Evolutionary conservation across 2,329 filamentous ascomycete species (phyloP).

Genomic region (Fusarium ramigenum): DNA sequence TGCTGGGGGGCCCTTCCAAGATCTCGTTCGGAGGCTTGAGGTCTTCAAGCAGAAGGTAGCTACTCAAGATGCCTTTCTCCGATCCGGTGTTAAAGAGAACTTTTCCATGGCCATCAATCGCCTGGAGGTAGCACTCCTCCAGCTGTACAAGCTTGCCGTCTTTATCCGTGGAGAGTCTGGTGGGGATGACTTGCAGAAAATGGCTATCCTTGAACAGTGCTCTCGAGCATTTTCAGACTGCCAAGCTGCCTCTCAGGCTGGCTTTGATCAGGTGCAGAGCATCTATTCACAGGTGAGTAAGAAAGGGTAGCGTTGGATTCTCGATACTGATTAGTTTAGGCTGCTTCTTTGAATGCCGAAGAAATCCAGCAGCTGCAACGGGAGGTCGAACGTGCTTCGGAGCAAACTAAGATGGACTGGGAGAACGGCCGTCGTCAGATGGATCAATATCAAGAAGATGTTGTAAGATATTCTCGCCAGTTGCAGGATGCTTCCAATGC

Average conservation of each 20-base stretch:
- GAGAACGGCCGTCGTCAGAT: not conserved
- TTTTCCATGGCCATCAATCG: too few relatives aligned
- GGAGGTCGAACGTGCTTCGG: not conserved
- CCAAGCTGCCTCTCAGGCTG: not conserved
- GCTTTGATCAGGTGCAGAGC: not conserved
- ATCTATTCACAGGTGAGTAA: not conserved
- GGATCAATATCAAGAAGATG: not conserved
- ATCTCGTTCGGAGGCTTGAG: too few relatives aligned
- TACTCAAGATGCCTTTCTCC: too few relatives aligned
- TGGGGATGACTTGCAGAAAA: not conserved
- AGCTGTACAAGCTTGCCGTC: not conserved
- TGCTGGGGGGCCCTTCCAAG: too few relatives aligned
- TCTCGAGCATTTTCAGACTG: not conserved
- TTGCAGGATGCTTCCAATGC: not conserved
- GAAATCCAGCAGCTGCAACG: not conserved
- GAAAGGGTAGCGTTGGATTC: accelerated
- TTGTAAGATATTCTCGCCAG: not conserved
- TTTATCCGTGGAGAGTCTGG: not conserved
- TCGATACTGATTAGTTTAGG: not conserved
- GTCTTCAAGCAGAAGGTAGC: too few relatives aligned
- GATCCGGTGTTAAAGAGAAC: too few relatives aligned
- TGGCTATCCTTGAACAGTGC: not conserved
- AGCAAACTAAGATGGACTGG: not conserved
- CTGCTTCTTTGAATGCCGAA: not conserved
- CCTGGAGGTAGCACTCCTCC: not conserved